Evolutionary conservation across 805 yeast species (phyloP).

Genomic region (Saturnispora saitoi): DNA sequence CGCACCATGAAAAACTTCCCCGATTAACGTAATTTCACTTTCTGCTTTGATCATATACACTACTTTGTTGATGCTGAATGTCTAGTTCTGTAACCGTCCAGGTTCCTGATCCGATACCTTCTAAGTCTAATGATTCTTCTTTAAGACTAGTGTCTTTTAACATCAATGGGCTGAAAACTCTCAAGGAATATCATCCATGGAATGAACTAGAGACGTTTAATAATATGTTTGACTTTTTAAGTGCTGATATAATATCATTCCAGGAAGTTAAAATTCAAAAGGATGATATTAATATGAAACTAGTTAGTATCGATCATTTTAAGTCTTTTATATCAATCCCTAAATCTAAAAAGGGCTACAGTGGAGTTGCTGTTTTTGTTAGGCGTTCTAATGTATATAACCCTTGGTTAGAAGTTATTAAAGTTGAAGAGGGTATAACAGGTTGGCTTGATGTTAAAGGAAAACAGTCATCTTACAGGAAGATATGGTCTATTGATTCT

Average conservation of each 20-base stretch:
- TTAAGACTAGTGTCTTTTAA: conserved; percentile 49
- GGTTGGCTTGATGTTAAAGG: conserved; percentile 40
- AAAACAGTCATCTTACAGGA: conserved; percentile 19
- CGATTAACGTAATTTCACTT: background rate
- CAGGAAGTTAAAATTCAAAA: conserved; percentile 75
- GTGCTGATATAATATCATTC: conserved; percentile 72
- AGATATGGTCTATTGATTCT: conserved; percentile 13
- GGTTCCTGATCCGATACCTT: conserved; percentile 2
- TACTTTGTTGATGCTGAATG: background rate
- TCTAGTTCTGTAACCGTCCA: background rate
- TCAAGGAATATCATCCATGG: conserved; percentile 84
- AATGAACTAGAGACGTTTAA: conserved; percentile 36
- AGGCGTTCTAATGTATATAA: conserved; percentile 35
- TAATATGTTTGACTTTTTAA: conserved; percentile 42
- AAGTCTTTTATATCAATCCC: conserved; percentile 67
- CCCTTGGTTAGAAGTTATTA: conserved; percentile 39
- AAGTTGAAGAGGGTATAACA: conserved; percentile 89
- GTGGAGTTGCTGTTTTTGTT: conserved; percentile 85
- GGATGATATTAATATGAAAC: conserved; percentile 32
- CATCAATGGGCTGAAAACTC: conserved; percentile 74
- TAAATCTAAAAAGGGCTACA: conserved; percentile 63
- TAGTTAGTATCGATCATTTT: conserved; percentile 44
- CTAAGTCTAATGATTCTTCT: background rate
- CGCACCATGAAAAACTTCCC: too few relatives aligned
- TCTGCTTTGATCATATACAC: background rate